Evolutionary conservation across 2,329 filamentous ascomycete species (phyloP), one percentile per base, ranked within the genome.

Genomic region (Lachnellula hyalina): DNA sequence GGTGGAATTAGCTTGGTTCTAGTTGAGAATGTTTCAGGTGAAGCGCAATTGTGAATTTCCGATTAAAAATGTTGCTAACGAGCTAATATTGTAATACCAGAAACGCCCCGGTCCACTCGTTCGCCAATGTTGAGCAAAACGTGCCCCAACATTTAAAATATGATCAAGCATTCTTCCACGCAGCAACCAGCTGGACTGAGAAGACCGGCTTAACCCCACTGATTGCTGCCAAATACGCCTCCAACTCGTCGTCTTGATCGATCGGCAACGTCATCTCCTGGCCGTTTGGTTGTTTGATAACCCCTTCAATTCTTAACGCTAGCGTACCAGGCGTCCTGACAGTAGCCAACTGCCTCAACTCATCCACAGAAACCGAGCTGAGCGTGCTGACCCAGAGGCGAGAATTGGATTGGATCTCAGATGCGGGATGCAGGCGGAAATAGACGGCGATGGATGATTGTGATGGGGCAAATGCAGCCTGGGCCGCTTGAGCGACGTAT

Each of bases 231-330:
- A 94, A 70, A 70, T 92, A 93, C 0, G 85, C 85, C 56, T 79
- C 79, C 58, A 94, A 69, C 71, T 93, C 87, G 58, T 83, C 81
- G 63, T 92, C 86, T 41, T 84, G 78, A 52, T 85, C 84, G 62
- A 93, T 85, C 53, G 77, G 73, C 64, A 89, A 79, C 15, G 75
- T 75, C 45, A 87, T 74, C 65, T 89, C 86, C 49, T 77, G 77
- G 8, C 66, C 67, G 44, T 58, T 77, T 14, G 73, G 76, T 63
- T 82, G 77, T 64, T 80, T 82, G 49, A 89, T 75, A 25, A 89
- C 71, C 2, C 87, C 88, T 63, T 90, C 83, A 15, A 91, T 77
- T 28, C 78, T 78, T 35, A 78, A 72, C 49, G 86, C 81, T 14
- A 78, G 65, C 0, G 79, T 78, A 6, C 81, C 82, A 0, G 83